Conservation (phyloP, 176 grass and related monocot species). For the Stipa capillata region DNA sequence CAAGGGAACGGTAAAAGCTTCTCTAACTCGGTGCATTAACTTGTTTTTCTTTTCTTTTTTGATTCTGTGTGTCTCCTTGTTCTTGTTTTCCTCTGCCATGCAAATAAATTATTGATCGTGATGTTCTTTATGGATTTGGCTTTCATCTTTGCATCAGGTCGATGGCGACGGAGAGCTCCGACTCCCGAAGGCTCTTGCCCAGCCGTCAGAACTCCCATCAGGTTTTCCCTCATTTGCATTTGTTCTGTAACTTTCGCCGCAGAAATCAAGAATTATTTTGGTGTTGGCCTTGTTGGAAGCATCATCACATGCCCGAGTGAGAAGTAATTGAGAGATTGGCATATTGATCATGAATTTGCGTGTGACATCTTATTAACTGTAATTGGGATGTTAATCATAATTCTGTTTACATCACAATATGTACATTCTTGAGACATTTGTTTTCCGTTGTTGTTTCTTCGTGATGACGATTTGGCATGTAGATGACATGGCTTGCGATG, state of each 20-base stretch:
- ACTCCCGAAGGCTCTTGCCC: conserved; percentile 17
- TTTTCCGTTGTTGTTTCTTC: background rate
- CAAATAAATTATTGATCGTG: background rate
- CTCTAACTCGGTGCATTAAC: background rate
- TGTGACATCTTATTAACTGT: background rate
- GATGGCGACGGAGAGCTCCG: background rate
- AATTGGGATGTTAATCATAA: background rate
- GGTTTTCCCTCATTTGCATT: background rate
- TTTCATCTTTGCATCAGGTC: conserved; percentile 15
- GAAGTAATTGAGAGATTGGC: background rate
- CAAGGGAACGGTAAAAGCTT: background rate
- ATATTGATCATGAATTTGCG: background rate
- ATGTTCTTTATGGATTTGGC: background rate
- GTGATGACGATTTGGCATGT: background rate
- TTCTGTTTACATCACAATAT: background rate
- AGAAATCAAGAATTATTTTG: background rate
- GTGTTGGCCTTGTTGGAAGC: background rate
- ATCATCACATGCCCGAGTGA: background rate
- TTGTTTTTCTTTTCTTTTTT: too few relatives aligned
- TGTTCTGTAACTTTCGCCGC: background rate
- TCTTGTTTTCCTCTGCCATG: background rate
- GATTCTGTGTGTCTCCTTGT: background rate
- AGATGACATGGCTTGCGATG: background rate
- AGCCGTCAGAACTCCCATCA: conserved; percentile 11
- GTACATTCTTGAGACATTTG: background rate